Base-by-base conservation (phyloP, 106 monocot species). In the Apostasia shenzhenica region DNA sequence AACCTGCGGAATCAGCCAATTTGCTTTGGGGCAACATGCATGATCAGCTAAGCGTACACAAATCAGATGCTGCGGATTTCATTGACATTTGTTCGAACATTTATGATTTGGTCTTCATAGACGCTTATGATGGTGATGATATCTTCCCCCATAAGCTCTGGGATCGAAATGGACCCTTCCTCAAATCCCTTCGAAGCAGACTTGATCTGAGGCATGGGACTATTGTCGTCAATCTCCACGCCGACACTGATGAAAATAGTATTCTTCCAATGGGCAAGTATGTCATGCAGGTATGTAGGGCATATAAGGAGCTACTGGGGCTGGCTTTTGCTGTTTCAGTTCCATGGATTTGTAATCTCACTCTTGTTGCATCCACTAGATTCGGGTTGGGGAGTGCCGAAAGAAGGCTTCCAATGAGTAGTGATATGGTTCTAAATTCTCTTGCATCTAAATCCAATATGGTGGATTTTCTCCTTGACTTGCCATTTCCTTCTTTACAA, bases 101-200 rank as follows among this genome's bases (percentile, higher is more conserved):
- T 1, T 99, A 99, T 55, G 97, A 99, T 69, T 56, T 99, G 54
- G 77, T 92, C 9, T 89, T 93, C 46, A 63, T 99, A 49, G 97
- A 99, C 72, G 97, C 97, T 39, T 99, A 99, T 67, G 92, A 99
- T 70, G 97, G 97, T 0, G 89, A 92, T n/a, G 97, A 99, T 63
- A 80, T 92, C 49, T 99, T 99, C 38, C 84, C 86, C 14, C 70
- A 14, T 62, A 92, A 93, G 67, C 79, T 99, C 4, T 99, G 97
- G 97, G 92, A 92, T 57, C 65, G 70, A 37, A 67, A 87, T 45
- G 76, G 85, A 8, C 38, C 66, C 2, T 99, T 99, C 73, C 77
- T 99, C 5, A 75, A 75, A 73, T 11, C 81, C 66, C 87, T 99
- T 14, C 54, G 40, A n/a, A 64, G 53, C 8, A 72, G 81, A 51